Base-by-base conservation (phyloP, 805 yeast species). In the Myxozyma kluyveri region DNA sequence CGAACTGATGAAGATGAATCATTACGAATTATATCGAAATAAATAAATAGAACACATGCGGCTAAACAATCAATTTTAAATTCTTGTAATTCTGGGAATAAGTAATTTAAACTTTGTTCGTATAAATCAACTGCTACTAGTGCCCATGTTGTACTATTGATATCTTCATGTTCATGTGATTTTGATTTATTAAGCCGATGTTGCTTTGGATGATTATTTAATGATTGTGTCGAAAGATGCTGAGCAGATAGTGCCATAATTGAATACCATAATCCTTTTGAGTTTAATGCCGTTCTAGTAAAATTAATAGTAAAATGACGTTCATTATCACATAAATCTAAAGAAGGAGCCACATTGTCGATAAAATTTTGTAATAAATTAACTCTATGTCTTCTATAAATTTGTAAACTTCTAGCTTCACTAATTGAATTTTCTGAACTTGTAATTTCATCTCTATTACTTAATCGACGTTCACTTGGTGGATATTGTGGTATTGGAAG, bases 11-110 rank as follows among this genome's bases (percentile, higher is more conserved):
- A 70, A 3, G 69, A 67, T 5, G 69, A 66, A 24, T 74, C 67
- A 67, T 75, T 67, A 62, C 33, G 33, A 29, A 29, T 9, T 14
- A 74, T 63, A 54, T 75, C 78, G 52, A 75, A 69, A 17, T 70
- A 72, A 60, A 75, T 69, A 6, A 76, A 62, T 27, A 75, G 54
- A 1, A 75, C 69, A 61, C 78, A 72, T 0, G 77, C 65, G 12
- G 71, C 60, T n/a, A 73, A 64, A 12, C 67, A 64, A n/a, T 64
- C 62, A 23, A 63, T 50, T 47, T 66, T 65, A 12, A 42, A 43
- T 17, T 21, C 18, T 29, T 29, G 40, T 4, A 52, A 23, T 22
- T 27, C 38, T 3, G 57, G 57, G 26, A 49, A 19, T 4, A 53
- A 26, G 33, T 35, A 26, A 17, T 45, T 41, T 4, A 53, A 10